These are phyloP conservation scores for Cichorium intybus DNA, from an alignment of 140 eudicot species.

Conservation along the genomic window DNA sequence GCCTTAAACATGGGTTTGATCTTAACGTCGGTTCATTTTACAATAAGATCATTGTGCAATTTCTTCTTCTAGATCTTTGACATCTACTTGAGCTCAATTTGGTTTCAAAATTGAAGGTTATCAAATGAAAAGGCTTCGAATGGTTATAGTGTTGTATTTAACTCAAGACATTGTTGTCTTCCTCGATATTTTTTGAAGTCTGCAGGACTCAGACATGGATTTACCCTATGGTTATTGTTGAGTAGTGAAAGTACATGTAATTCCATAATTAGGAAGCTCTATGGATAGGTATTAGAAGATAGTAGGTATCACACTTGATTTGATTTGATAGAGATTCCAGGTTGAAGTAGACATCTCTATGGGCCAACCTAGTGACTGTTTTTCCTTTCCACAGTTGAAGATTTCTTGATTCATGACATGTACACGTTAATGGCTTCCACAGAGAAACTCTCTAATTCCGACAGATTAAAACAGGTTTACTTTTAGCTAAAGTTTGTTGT, in stretches of 20 bases:
- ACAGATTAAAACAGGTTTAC: constrained; percentile 58
- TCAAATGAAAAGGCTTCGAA: background rate
- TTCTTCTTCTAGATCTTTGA: background rate
- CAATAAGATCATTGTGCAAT: background rate
- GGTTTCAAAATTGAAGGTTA: background rate
- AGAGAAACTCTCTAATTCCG: constrained; percentile 40
- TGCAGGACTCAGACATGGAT: too few relatives aligned
- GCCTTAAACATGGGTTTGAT: background rate
- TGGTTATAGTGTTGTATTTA: background rate
- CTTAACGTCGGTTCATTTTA: background rate
- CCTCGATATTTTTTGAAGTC: background rate
- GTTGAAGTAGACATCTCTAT: too few relatives aligned
- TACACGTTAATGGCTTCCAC: constrained; percentile 45
- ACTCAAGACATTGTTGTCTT: background rate
- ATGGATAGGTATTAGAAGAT: background rate
- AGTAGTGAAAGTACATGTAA: too few relatives aligned
- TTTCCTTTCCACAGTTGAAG: constrained; percentile 58
- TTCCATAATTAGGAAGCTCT: background rate
- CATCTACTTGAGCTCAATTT: constrained; percentile 1
- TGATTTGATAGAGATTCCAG: too few relatives aligned
- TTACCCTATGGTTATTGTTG: too few relatives aligned
- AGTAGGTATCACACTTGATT: background rate
- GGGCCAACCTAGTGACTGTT: background rate
- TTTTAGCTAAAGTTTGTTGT: background rate
- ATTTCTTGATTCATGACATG: constrained; percentile 69